A percentile compares a stretch with the other conserved stretches of the same genome.
Evolutionary conservation across 306 rosid species (phyloP).

Genomic region (Begonia masoniana): DNA sequence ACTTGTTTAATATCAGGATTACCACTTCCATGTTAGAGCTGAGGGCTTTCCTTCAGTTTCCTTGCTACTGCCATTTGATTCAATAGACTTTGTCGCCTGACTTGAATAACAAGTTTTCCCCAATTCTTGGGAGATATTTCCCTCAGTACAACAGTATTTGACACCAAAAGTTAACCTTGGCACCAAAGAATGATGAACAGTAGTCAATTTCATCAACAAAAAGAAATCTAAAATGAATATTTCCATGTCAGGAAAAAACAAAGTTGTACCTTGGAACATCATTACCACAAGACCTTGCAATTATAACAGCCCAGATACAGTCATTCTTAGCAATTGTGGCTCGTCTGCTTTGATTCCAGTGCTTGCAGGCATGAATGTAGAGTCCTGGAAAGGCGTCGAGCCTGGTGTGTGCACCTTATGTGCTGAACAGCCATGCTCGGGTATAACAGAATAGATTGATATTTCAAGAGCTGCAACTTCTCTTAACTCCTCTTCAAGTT

Average conservation of each 20-base stretch:
- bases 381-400: conserved; percentile 93
- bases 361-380: conserved; percentile 76
- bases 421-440: conserved; percentile 96
- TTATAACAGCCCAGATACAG: conserved; percentile 77
- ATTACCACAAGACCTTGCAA: conserved; percentile 89
- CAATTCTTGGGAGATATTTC: conserved; percentile 65
- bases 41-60: conserved; percentile 36
- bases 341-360: conserved; percentile 54
- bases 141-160: conserved; percentile 73
- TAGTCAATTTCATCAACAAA: background rate
- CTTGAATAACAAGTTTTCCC: conserved; percentile 48
- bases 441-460: conserved; percentile 77
- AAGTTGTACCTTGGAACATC: conserved; percentile 73
- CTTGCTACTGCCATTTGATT: conserved; percentile 33
- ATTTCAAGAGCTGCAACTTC: conserved; percentile 99
- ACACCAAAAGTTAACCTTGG: conserved; percentile 81
- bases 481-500: conserved; percentile 89
- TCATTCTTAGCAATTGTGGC: conserved; percentile 66
- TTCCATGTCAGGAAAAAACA: too few relatives aligned
- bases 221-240: too few relatives aligned
- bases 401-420: conserved; percentile 98
- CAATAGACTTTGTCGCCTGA: conserved; percentile 25
- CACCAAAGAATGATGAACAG: background rate
- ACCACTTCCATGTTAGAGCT: conserved; percentile 39
- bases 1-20: conserved; percentile 32